These are phyloP conservation scores for Geotrichum citri-aurantii DNA, from an alignment of 1,139 yeast genomes.

Conservation along the genomic window DNA sequence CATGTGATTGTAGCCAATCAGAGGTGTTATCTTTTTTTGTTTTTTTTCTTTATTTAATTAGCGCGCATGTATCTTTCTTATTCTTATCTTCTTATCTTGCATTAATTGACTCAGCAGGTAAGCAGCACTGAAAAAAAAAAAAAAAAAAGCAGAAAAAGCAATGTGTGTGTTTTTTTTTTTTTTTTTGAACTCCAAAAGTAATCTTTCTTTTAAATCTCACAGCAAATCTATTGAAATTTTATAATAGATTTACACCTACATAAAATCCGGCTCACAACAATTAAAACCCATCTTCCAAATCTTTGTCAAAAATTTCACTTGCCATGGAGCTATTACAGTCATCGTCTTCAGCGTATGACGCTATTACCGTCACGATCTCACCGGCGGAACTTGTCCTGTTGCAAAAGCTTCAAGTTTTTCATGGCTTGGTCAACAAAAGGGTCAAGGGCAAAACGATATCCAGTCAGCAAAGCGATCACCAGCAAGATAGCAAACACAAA, in stretches of 20 bases:
- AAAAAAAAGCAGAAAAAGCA: background rate
- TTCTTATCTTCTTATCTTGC: background rate
- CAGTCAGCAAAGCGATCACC: background rate
- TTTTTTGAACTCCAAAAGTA: background rate
- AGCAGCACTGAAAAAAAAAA: background rate
- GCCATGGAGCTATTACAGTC: background rate
- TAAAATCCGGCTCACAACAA: no score
- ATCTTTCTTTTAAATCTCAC: no score
- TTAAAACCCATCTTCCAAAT: no score
- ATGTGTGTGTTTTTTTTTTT: background rate
- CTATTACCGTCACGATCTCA: conserved; percentile 4
- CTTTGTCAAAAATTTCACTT: no score
- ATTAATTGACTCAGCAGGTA: background rate
- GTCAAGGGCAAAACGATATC: background rate
- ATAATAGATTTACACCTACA: no score
- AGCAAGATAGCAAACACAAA: background rate
- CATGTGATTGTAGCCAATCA: background rate
- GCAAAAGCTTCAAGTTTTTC: conserved; percentile 10
- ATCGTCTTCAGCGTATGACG: background rate
- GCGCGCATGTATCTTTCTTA: background rate
- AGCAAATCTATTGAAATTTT: no score
- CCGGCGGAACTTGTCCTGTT: conserved; percentile 10
- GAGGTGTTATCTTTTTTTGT: background rate
- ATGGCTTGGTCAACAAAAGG: background rate
- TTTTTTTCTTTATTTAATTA: background rate